Base-by-base conservation (phyloP, 495 filamentous ascomycete genomes). In the Penicillium malachiteum region DNA sequence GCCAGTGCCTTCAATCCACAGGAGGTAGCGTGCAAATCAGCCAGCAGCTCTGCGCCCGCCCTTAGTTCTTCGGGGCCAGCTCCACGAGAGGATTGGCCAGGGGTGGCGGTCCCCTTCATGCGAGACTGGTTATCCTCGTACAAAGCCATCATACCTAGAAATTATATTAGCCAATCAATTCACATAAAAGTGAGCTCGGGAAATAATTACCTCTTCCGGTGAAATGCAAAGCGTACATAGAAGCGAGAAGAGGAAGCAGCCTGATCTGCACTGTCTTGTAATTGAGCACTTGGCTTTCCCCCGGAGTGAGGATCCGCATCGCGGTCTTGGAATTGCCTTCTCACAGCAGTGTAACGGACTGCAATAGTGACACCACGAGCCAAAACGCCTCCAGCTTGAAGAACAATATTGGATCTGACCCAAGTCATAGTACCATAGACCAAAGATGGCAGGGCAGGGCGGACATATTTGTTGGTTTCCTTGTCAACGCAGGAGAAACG, bases 241-340 rank as follows among this genome's bases (percentile, higher is more conserved):
- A 78, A 3, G 88, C 88, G 9, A 90, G 69, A 1, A 90, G 71
- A 3, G 88, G 86, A 32, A 90, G 71, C 5, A 90, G 67, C 13
- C 88, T 79, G 53, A 87, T 77, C 64, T 89, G 86, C n/a, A 90
- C 87, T 77, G 86, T 88, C 50, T 85, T 87, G 68, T 90, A 91
- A 65, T 87, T 84, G 35, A 91, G 73, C 0, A 90, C 87, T 59
- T 84, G 85, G 57, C 78, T 87, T 67, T 91, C 88, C 32, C n/a
- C 79, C 82, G 5, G 74, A 73, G 44, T 78, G 69, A 50, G 63
- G 67, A 32, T 76, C 72, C 2, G 81, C 81, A 70, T 89, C 85
- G 6, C 83, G 78, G 60, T 88, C 86, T 61, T 86, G 81, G 68
- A 90, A 90, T 65, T 91, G 88, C 21, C 84, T 72, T 5, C 88